Evolutionary conservation across 2,329 filamentous ascomycete genomes (phyloP).

Genomic region (Trichoderma sp.): DNA sequence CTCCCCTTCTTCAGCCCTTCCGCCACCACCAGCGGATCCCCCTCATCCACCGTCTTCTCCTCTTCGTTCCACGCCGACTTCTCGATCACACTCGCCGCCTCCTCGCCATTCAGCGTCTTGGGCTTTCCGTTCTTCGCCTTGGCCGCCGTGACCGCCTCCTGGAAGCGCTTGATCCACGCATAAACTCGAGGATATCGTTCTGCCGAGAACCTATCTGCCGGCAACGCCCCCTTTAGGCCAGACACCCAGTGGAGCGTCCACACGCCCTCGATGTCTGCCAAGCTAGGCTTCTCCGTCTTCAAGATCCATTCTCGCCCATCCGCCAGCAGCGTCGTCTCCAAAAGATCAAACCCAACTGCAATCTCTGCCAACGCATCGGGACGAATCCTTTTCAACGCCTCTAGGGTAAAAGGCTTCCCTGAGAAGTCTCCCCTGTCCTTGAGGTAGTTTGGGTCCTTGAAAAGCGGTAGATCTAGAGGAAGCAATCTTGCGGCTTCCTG

Average conservation of each 20-base stretch:
- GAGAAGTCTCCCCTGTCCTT: constrained; percentile 55
- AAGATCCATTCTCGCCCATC: constrained; percentile 70
- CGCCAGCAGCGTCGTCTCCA: constrained; percentile 64
- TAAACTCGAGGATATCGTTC: constrained; percentile 60
- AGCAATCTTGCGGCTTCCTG: constrained; percentile 54
- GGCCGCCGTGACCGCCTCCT: constrained; percentile 47
- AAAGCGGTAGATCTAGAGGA: constrained; percentile 54
- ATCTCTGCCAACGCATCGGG: constrained; percentile 61
- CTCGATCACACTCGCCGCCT: constrained; percentile 53
- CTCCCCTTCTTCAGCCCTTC: constrained; percentile 55
- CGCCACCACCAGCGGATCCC: constrained; percentile 50
- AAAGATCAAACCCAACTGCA: constrained; percentile 53
- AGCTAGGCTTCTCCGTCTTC: constrained; percentile 50
- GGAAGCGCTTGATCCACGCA: constrained; percentile 66
- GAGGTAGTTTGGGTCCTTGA: constrained; percentile 60
- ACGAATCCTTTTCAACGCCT: constrained; percentile 36
- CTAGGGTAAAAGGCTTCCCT: constrained; percentile 32
- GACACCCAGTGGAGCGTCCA: constrained; percentile 70
- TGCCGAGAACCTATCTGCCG: constrained; percentile 52
- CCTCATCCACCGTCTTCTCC: constrained; percentile 46
- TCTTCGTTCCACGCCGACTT: constrained; percentile 49
- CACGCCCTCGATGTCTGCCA: constrained; percentile 70
- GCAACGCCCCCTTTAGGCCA: constrained; percentile 57
- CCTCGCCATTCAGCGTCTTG: constrained; percentile 51
- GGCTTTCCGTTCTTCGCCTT: constrained; percentile 41